Base-by-base conservation (phyloP, 2,329 filamentous ascomycete genomes). In the Colletotrichum higginsianum region DNA sequence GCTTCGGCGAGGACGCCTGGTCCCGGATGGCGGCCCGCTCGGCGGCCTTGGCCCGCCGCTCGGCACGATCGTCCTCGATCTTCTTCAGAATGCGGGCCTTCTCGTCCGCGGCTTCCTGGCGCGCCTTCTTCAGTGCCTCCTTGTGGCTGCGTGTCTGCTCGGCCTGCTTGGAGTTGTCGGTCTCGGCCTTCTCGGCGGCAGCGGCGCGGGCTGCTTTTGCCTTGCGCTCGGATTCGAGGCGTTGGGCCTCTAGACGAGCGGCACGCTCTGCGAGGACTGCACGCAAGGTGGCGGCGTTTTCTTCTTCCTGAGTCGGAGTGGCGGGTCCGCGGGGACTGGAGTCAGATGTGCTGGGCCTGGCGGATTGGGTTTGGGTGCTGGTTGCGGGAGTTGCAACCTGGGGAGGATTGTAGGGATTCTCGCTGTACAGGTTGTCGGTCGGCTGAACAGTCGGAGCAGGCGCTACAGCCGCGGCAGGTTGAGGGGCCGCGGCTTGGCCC, bases 21-120 rank as follows among this genome's bases (percentile, higher is more conserved):
- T 67, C 73, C 75, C 81, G 76, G 83, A 83, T 68, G 81, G 81
- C 79, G 86, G 70, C 86, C 46, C 86, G 82, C 70, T 85, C 83
- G 26, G 87, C 86, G 11, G 88, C 87, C 50, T 86, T 84, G 63
- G 88, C 84, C 72, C 87, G 90, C 16, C 94, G 88, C 72, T 91
- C 92, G 13, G 86, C 87, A 78, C 92, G 93, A 82, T 97, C 94
- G 71, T 92, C 90, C 77, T 94, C 92, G 73, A 97, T 95, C 49
- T 90, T 90, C 74, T 90, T 89, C 55, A 95, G 85, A 64, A 97
- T 92, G 1, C 93, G 88, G 67, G 90, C 87, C 47, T 92, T 87
- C 78, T 96, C 93, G 55, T 92, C 88, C 56, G 88, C 86, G 2
- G 90, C 89, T 73, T 94, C 88, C 66, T 89, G 86, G 75, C 92